Base-by-base conservation (phyloP, 2,329 filamentous ascomycete genomes). In the Penicillium sp. region DNA sequence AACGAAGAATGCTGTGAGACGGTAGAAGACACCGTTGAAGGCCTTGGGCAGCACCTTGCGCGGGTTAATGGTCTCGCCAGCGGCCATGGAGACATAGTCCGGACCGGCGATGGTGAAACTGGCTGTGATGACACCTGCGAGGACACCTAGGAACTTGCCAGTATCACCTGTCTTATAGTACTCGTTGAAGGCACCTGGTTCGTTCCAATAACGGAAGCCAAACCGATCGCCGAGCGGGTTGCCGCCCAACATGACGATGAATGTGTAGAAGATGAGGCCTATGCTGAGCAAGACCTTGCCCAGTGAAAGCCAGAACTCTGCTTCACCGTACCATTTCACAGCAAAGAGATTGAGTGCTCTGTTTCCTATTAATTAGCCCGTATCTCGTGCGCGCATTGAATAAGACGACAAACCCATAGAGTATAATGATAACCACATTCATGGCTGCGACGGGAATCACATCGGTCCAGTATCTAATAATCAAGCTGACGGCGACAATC, bases 211-310 rank as follows among this genome's bases (percentile, higher is more conserved):
- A 17, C 83, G 77, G 64, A 91, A 91, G 1, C 87, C 87, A 54
- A 87, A 87, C 0, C 79, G 73, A 57, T 90, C 84, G 33, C 79
- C 74, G 1, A 81, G 65, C 0, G 88, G 88, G 57, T 91, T 93
- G 3, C 85, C 88, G 7, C 88, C 88, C 1, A 93, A 71, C 83
- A 93, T 91, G 56, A 82, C 81, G 56, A 94, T 77, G 61, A 95
- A 88, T 2, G 88, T 91, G 70, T 87, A 90, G 55, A 81, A 60
- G 57, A 90, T 77, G 44, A 91, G 75, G 1, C 80, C 84, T 32
- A 88, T 68, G 52, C 87, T 86, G 44, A 89, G 75, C 2, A 89
- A 58, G 3, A 88, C 78, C 64, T 89, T 88, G 48, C 83, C 83
- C 2, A 87, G 65, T 2, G 87, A 82, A 19, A 83, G 80, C 71